These are phyloP conservation scores for Grigorovia humatica DNA, from an alignment of 805 yeast genomes.

Conservation along the genomic window DNA sequence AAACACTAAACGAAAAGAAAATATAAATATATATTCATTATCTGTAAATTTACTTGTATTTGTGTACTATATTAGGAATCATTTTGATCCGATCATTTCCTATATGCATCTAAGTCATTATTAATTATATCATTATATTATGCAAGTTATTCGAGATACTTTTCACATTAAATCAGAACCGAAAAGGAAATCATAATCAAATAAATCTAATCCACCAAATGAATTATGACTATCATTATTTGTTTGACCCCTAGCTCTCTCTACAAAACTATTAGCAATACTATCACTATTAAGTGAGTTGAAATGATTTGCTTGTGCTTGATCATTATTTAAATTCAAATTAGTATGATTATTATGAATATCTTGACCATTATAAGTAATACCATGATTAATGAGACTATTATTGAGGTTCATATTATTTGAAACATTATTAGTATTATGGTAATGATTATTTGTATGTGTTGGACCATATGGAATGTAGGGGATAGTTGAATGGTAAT, in stretches of 20 bases:
- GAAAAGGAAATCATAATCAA: conserved; percentile 24
- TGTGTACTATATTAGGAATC: neutral
- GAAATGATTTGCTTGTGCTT: neutral
- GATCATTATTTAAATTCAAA: neutral
- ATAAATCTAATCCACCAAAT: conserved; percentile 23
- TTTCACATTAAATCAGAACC: conserved; percentile 14
- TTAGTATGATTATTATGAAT: neutral
- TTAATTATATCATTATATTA: neutral
- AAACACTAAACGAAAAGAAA: too few relatives aligned
- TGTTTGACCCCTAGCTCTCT: neutral
- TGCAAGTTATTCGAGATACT: neutral
- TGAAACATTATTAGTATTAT: neutral
- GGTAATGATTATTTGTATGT: neutral
- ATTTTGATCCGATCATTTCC: neutral
- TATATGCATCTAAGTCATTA: neutral
- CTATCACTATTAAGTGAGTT: neutral
- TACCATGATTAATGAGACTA: neutral
- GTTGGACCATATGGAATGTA: neutral
- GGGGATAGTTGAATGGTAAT: neutral
- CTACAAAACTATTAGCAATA: conserved; percentile 3
- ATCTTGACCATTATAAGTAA: neutral
- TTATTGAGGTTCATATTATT: neutral
- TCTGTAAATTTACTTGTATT: neutral
- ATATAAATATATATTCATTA: neutral
- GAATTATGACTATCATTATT: conserved; percentile 13